phyloP scores from a whole-genome alignment of 2,329 filamentous ascomycete genomes.

The Byssothecium circinans region DNA sequence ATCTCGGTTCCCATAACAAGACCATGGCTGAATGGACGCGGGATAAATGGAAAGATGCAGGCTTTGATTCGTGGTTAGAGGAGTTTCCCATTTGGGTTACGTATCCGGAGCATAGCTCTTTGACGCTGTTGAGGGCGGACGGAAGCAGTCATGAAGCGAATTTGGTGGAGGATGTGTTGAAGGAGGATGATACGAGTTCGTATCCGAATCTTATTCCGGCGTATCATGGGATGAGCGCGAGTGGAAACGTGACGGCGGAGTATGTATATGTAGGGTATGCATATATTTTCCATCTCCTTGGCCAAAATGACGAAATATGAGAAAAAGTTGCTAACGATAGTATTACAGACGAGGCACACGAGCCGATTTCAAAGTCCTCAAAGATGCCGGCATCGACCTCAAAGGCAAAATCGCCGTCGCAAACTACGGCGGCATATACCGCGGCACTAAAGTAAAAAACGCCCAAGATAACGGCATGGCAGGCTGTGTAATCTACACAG shows the following conservation, averaged over 20 bases:
- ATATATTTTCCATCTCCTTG: not conserved
- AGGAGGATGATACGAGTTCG: slow-evolving; percentile 22
- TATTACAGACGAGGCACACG: slow-evolving; percentile 20
- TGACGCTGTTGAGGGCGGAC: slow-evolving; percentile 16
- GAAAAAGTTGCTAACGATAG: not conserved
- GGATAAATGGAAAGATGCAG: slow-evolving; percentile 24
- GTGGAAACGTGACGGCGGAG: slow-evolving; percentile 44
- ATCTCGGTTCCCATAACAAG: slow-evolving; percentile 30
- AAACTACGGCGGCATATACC: slow-evolving; percentile 44
- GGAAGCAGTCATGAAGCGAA: slow-evolving; percentile 17
- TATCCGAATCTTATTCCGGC: slow-evolving; percentile 41
- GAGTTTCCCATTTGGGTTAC: slow-evolving; percentile 25
- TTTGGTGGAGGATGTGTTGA: slow-evolving; percentile 22
- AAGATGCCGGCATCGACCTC: slow-evolving; percentile 43
- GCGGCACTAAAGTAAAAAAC: slow-evolving; percentile 50
- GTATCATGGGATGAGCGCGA: slow-evolving; percentile 47
- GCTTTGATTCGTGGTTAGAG: slow-evolving; percentile 17
- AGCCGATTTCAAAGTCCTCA: slow-evolving; percentile 44
- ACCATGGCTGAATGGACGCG: slow-evolving; percentile 35
- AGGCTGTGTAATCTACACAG: slow-evolving; percentile 44
- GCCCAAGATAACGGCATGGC: slow-evolving; percentile 46
- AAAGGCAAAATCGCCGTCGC: slow-evolving; percentile 48
- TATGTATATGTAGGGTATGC: slow-evolving; percentile 47
- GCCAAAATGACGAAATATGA: not conserved
- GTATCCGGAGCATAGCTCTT: slow-evolving; percentile 22